Conservation (phyloP, 495 filamentous ascomycete species). For the Penicillium diatomitis region DNA sequence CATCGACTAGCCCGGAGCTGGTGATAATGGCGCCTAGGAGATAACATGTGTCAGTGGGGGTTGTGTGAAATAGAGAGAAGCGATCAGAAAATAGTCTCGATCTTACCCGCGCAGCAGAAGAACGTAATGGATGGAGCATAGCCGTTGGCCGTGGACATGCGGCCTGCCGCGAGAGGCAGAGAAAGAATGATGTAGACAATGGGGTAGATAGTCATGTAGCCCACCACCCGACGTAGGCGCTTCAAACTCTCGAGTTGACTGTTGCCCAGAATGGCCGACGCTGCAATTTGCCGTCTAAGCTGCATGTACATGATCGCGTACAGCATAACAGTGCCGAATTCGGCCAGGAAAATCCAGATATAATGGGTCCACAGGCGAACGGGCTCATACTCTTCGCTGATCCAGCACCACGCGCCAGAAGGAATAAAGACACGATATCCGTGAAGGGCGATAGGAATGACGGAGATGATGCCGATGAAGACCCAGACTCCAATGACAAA, state of each 20-base stretch:
- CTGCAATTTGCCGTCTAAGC: constrained; percentile 40
- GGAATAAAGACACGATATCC: constrained; percentile 52
- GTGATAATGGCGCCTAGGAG: constrained; percentile 52
- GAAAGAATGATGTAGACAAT: constrained; percentile 65
- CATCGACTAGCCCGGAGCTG: constrained; percentile 66
- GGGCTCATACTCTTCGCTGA: constrained; percentile 48
- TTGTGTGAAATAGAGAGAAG: background rate
- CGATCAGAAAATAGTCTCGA: background rate
- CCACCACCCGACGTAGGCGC: constrained; percentile 42
- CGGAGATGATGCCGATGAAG: constrained; percentile 49
- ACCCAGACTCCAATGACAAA: constrained; percentile 46
- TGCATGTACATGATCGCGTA: constrained; percentile 58
- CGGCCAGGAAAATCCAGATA: constrained; percentile 67
- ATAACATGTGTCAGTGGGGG: background rate
- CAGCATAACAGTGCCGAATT: constrained; percentile 53
- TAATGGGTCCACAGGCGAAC: constrained; percentile 68
- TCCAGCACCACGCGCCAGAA: constrained; percentile 66
- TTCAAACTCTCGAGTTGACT: constrained; percentile 29
- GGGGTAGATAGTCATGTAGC: constrained; percentile 68
- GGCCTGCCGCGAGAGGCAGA: constrained; percentile 58
- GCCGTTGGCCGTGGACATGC: constrained; percentile 56
- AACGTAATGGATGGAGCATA: constrained; percentile 44
- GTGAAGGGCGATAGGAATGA: constrained; percentile 44
- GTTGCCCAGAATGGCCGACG: constrained; percentile 31
- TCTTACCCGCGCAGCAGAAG: constrained; percentile 51